Evolutionary conservation across 495 filamentous ascomycete genomes (phyloP).

Genomic region (Penicillium ucsense): DNA sequence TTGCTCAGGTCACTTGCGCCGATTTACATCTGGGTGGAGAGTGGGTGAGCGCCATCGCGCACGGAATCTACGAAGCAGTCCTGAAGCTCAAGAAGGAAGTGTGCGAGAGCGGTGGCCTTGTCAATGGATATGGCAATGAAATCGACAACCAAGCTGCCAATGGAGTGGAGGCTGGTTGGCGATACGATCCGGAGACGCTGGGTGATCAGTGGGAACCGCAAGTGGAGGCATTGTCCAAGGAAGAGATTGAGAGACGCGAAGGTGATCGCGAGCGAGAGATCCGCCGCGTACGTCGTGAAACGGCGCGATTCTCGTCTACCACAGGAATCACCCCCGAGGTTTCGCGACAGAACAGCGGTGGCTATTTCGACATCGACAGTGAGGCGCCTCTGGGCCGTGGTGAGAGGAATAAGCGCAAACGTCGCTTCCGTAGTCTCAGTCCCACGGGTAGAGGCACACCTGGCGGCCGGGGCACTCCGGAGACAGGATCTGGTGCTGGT

Average conservation of each 20-base stretch:
- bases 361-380: slow-evolving; percentile 51
- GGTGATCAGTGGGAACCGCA: slow-evolving; percentile 92
- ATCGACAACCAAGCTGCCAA: slow-evolving; percentile 85
- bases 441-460: slow-evolving; percentile 61
- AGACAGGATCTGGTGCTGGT: slow-evolving; percentile 53
- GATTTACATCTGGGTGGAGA: slow-evolving; percentile 84
- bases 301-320: slow-evolving; percentile 80
- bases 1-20: slow-evolving; percentile 84
- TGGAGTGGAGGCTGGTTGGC: slow-evolving; percentile 75
- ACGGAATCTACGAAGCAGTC: slow-evolving; percentile 95
- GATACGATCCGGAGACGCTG: slow-evolving; percentile 83
- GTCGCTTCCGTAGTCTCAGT: slow-evolving; percentile 80
- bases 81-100: slow-evolving; percentile 91
- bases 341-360: slow-evolving; percentile 44
- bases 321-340: slow-evolving; percentile 61
- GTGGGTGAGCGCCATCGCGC: slow-evolving; percentile 88
- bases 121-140: slow-evolving; percentile 60
- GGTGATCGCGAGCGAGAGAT: slow-evolving; percentile 90
- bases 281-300: slow-evolving; percentile 76
- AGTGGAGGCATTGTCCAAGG: slow-evolving; percentile 79
- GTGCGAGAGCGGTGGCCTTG: slow-evolving; percentile 75
- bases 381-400: slow-evolving; percentile 73
- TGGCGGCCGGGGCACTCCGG: slow-evolving; percentile 64
- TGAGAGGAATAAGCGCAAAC: slow-evolving; percentile 87
- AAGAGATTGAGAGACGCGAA: slow-evolving; percentile 96